Evolutionary conservation across 257 asterid genomes (phyloP), one percentile per base, ranked within the genome.

Genomic region (Coffea eugenioides): DNA sequence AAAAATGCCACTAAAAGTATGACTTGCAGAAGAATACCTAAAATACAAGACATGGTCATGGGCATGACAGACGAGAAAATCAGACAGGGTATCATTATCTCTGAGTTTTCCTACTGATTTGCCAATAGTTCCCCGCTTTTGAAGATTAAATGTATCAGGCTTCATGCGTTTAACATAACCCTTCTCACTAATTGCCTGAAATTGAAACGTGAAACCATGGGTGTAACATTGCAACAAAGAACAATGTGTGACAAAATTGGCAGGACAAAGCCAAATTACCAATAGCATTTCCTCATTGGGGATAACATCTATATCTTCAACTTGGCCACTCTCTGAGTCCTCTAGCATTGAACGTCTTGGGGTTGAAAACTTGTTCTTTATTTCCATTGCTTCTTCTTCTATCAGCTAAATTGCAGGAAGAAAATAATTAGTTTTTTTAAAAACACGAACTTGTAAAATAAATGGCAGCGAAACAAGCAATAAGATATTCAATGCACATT

Each of bases 161-260:
- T 82, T 92, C 99, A 96, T 94, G 85, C 99, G 90, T 83, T 96
- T 96, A 27, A 94, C 92, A 83, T 96, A 96, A 61, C 99, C 99
- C 87, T 96, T 96, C 85, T 92, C 99, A 83, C 99, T 96, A 74
- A 96, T 81, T 77, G 98, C 99, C 99, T 96, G 90, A 75, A 82
- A 85, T 78, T 3, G 41, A 76, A 71, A 66, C 61, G 49, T 61
- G 74, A 51, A 59, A 36, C 71, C 71, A 41, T 78, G 34, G 13
- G 71, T n/a, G 14, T 49, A 48, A 51, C 61, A 71, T 31, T 46
- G 20, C 18, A 64, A 18, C 3, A 54, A 16, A 69, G 16, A 20
- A 48, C 48, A 16, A 36, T 61, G 43, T 69, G 66, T 61, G 6
- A 64, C 52, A 15, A 56, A 21, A 76, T 64, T 48, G 80, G 74